Percentiles rank a stretch among this genome's conserved stretches.
These are phyloP conservation scores for Aspergillus luchuensis DNA, from an alignment of 2,329 filamentous ascomycete genomes.

Conservation along the genomic window DNA sequence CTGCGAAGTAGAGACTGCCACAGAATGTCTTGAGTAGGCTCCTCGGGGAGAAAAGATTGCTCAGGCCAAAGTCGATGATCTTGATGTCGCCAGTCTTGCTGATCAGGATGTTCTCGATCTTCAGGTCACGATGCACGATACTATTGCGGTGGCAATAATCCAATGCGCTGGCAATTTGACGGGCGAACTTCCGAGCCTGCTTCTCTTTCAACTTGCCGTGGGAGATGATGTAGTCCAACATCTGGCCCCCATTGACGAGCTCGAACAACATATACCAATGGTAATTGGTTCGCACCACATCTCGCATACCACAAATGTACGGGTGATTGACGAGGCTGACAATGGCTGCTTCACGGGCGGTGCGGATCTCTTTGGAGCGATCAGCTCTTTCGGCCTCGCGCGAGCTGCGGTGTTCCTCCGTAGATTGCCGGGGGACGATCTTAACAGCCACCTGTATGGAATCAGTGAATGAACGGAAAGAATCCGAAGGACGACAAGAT, in stretches of 20 bases:
- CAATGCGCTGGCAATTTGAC: constrained; percentile 92
- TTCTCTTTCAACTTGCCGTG: constrained; percentile 98
- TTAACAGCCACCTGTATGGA: constrained; percentile 81
- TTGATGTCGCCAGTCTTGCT: constrained; percentile 99
- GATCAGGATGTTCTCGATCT: constrained; percentile 99
- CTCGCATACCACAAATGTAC: constrained; percentile 92
- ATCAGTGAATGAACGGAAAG: not conserved
- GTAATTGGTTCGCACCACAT: constrained; percentile 92
- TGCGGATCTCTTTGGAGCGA: constrained; percentile 94
- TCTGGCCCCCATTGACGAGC: constrained; percentile 97
- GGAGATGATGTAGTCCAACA: constrained; percentile 99
- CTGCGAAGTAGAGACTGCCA: constrained; percentile 95
- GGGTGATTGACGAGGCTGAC: constrained; percentile 92
- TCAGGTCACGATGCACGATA: constrained; percentile 94
- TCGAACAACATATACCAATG: constrained; percentile 99
- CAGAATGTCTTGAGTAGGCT: constrained; percentile 93
- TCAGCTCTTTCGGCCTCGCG: constrained; percentile 86
- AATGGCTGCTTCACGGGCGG: constrained; percentile 92
- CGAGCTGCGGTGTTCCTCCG: constrained; percentile 73
- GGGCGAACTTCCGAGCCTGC: constrained; percentile 94
- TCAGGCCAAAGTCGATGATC: constrained; percentile 97
- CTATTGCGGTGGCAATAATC: constrained; percentile 98
- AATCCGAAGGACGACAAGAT: not conserved
- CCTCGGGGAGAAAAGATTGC: constrained; percentile 88
- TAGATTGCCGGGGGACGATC: constrained; percentile 88